A percentile compares a stretch with the other conserved stretches of the same genome.
phyloP scores from a whole-genome alignment of 345 rosid genomes.

The Arabis hirsuta region DNA sequence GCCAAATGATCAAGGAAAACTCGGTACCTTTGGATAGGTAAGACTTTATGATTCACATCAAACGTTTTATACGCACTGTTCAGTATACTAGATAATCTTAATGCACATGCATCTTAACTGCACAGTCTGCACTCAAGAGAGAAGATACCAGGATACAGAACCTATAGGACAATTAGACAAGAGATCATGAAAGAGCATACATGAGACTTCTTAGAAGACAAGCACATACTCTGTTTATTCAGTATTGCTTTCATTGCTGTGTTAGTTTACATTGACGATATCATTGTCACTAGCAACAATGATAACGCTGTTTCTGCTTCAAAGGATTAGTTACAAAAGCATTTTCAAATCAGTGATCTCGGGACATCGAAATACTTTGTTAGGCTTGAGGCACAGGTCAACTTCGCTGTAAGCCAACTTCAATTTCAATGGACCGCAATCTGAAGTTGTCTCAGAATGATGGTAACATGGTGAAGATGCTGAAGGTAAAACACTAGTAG shows the following conservation, averaged over 20 bases:
- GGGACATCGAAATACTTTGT: neutral
- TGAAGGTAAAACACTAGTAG: neutral
- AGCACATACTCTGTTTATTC: neutral
- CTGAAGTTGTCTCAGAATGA: too few species aligned
- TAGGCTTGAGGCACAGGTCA: neutral
- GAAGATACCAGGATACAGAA: slow-evolving; percentile 6
- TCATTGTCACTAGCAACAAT: neutral
- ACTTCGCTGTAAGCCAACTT: too few species aligned
- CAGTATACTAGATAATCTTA: neutral
- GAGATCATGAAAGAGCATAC: neutral
- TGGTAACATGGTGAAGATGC: neutral
- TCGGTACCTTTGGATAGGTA: neutral
- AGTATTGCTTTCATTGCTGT: neutral
- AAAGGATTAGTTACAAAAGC: slow-evolving; percentile 1
- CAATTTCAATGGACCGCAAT: too few species aligned
- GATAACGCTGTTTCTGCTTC: neutral
- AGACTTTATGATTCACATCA: neutral
- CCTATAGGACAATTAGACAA: neutral
- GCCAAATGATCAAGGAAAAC: neutral
- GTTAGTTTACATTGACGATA: neutral
- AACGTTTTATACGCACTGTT: neutral
- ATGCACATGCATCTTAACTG: neutral
- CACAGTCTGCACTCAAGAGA: slow-evolving; percentile 13
- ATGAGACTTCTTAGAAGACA: neutral
- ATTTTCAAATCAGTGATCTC: neutral